Evolutionary conservation across 1,139 yeast genomes (phyloP).

Genomic region (Debaryomycetaceae sp.): DNA sequence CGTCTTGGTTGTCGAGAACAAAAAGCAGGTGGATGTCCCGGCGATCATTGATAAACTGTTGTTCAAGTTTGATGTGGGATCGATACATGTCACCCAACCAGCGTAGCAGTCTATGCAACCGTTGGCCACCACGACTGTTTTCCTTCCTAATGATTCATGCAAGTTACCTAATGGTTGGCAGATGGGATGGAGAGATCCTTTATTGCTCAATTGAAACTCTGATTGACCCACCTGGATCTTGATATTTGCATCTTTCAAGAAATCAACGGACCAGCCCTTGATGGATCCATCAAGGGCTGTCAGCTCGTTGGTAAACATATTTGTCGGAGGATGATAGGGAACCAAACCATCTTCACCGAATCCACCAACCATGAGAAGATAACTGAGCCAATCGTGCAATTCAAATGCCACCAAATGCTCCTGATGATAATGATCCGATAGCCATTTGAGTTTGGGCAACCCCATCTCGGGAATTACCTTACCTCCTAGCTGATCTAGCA

Average conservation of each 20-base stretch:
- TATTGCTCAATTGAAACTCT: slow-evolving; percentile 2
- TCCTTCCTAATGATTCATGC: slow-evolving; percentile 3
- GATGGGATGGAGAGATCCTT: slow-evolving; percentile 8
- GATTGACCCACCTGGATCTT: slow-evolving; percentile 16
- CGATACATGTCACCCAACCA: slow-evolving; percentile 39
- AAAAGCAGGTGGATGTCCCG: slow-evolving; percentile 58
- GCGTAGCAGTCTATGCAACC: slow-evolving; percentile 61
- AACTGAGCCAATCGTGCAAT: slow-evolving; percentile 49
- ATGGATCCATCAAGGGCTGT: slow-evolving; percentile 52
- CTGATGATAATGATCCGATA: slow-evolving; percentile 20
- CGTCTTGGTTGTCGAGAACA: slow-evolving; percentile 22
- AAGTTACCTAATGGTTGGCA: slow-evolving; percentile 21
- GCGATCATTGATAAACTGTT: slow-evolving; percentile 47
- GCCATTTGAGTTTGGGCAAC: slow-evolving; percentile 45
- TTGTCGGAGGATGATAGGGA: slow-evolving; percentile 6
- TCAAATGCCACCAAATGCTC: slow-evolving; percentile 42
- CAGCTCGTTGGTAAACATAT: slow-evolving; percentile 8
- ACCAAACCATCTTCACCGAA: slow-evolving; percentile 8
- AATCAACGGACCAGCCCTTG: slow-evolving; percentile 46
- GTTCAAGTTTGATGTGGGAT: slow-evolving; percentile 13
- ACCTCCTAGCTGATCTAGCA: slow-evolving; percentile 37
- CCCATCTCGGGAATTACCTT: slow-evolving; percentile 55
- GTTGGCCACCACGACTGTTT: slow-evolving; percentile 25
- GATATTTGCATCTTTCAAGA: slow-evolving; percentile 20
- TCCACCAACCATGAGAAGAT: slow-evolving; percentile 30